Evolutionary conservation across 1,284 basidiomycete species (phyloP), one percentile per base, ranked within the genome.

Genomic region (Sanghuangporus baumii): DNA sequence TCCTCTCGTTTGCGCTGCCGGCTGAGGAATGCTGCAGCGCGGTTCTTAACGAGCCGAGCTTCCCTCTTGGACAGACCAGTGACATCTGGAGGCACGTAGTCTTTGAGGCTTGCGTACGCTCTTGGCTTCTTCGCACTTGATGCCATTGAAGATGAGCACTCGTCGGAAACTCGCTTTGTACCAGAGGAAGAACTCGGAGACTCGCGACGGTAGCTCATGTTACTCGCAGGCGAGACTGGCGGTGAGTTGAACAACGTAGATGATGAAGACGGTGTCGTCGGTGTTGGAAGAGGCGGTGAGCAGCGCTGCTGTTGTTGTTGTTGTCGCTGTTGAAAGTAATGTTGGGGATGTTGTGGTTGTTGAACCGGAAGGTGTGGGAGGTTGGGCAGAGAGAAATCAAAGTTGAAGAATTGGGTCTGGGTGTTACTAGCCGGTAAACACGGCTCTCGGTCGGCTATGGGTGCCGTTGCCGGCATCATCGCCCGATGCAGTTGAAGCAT

Each of bases 1-100:
- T 95, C 93, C 76, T 95, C 93, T 65, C 93, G 86, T 76, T 95
- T 95, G 70, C 93, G 82, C 75, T 95, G 93, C 71, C 93, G 81
- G 73, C 87, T 90, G 69, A 95, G 85, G 78, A 95, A 95, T 60
- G 93, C 93, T 8, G 93, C 93, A 12, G 93, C 93, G 61, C 93
- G 84, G 77, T 95, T 95, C 81, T 95, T 95, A 64, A 95, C 91
- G 14, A 95, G 82, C 60, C 93, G 85, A 58, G 93, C 93, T 76
- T 95, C 93, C 63, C 92, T 88, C 75, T 95, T 95, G 79, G 82
- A 88, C 64, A 95, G 82, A 56, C 93, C 93, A 56, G 87, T 85
- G 64, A 94, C 92, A 74, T 95, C 93, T 47, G 93, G 93, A 23
- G 91, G 91, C 7, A 95, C 74, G 71, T 94, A 95, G 73, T 93